Conservation (phyloP, 345 rosid genomes). For the Aquilaria malaccensis region DNA sequence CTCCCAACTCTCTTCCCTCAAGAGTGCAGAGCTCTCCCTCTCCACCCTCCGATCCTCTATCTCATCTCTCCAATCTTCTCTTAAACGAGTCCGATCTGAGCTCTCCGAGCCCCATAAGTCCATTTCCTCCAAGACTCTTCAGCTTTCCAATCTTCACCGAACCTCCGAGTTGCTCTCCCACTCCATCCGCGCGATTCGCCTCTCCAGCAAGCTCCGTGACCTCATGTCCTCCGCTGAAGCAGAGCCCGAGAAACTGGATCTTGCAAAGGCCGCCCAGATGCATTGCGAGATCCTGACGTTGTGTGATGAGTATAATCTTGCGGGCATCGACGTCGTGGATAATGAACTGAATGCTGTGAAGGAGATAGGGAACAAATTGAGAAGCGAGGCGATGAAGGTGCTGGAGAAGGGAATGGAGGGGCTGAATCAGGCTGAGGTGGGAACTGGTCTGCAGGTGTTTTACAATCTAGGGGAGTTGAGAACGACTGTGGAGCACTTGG, state of each 20-base stretch:
- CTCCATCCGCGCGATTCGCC: slow-evolving; percentile 68
- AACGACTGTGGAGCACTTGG: slow-evolving; percentile 69
- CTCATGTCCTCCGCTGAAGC: slow-evolving; percentile 41
- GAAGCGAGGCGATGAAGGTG: slow-evolving; percentile 76
- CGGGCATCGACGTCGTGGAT: slow-evolving; percentile 65
- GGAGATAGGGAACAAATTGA: slow-evolving; percentile 60
- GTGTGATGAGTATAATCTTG: slow-evolving; percentile 72
- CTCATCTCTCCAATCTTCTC: slow-evolving; percentile 79
- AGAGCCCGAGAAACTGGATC: slow-evolving; percentile 74
- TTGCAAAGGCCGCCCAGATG: slow-evolving; percentile 89
- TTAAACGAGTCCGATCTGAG: slow-evolving; percentile 77
- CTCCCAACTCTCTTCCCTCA: slow-evolving; percentile 79
- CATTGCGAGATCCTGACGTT: slow-evolving; percentile 71
- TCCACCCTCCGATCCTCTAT: slow-evolving; percentile 82
- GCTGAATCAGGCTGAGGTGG: slow-evolving; percentile 92
- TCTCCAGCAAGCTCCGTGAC: slow-evolving; percentile 80
- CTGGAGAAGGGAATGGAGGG: slow-evolving; percentile 96
- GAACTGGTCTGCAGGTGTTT: slow-evolving; percentile 94
- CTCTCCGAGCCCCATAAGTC: slow-evolving; percentile 76
- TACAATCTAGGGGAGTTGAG: slow-evolving; percentile 88
- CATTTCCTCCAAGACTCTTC: slow-evolving; percentile 61
- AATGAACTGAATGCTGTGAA: slow-evolving; percentile 62
- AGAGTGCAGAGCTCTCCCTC: slow-evolving; percentile 74
- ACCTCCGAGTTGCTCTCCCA: slow-evolving; percentile 72
- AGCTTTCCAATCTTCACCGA: slow-evolving; percentile 64